phyloP scores from a whole-genome alignment of 441 rosid genomes.

The Gossypium trilobum region DNA sequence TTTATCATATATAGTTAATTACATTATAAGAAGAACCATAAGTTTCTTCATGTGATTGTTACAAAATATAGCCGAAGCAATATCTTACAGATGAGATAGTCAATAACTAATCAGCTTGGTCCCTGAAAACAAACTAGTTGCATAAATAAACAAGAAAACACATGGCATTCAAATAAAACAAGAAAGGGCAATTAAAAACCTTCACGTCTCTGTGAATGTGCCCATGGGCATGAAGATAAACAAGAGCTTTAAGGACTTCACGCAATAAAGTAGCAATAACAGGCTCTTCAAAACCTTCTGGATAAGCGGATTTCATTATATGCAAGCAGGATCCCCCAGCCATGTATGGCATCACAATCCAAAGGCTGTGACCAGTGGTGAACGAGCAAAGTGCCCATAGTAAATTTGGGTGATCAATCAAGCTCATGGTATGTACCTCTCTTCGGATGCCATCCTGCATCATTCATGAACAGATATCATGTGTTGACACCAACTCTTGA shows the following conservation, averaged over 20 bases:
- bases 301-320: slow-evolving; percentile 73
- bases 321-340: slow-evolving; percentile 96
- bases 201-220: slow-evolving; percentile 97
- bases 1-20: background rate
- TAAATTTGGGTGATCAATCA: slow-evolving; percentile 84
- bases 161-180: slow-evolving; percentile 7
- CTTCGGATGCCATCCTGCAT: slow-evolving; percentile 92
- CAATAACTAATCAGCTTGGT: background rate
- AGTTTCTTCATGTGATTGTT: background rate
- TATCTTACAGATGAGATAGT: background rate
- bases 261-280: slow-evolving; percentile 79
- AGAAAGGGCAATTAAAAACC: slow-evolving; percentile 34
- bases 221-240: slow-evolving; percentile 89
- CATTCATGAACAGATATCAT: background rate
- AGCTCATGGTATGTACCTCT: slow-evolving; percentile 91
- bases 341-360: slow-evolving; percentile 99
- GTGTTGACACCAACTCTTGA: background rate
- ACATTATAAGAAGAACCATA: slow-evolving; percentile 4
- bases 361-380: slow-evolving; percentile 71
- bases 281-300: slow-evolving; percentile 91
- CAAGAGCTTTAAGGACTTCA: slow-evolving; percentile 91
- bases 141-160: background rate
- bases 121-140: background rate
- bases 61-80: slow-evolving; percentile 6
- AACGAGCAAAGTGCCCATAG: slow-evolving; percentile 93